Percentiles rank a stretch among this genome's conserved stretches.
phyloP scores from a whole-genome alignment of 2,329 filamentous ascomycete genomes.

The Akanthomyces lecanii region DNA sequence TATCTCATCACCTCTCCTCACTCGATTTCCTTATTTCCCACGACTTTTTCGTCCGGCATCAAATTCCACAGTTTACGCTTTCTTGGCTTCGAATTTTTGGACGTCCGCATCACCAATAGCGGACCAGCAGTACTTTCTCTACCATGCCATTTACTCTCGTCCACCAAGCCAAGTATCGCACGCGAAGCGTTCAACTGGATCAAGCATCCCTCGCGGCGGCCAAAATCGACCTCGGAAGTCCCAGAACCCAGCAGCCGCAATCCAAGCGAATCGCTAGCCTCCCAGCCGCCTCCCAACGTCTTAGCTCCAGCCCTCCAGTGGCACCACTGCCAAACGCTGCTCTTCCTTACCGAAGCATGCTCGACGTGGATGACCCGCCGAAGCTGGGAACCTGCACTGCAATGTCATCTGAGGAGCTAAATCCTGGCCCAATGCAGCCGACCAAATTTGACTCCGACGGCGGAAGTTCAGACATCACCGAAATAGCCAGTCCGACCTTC shows the following conservation, averaged over 20 bases:
- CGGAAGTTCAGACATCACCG: slow-evolving; percentile 7
- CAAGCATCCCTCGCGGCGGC: slow-evolving; percentile 23
- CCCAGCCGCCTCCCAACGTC: slow-evolving; percentile 21
- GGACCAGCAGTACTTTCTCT: slow-evolving; percentile 23
- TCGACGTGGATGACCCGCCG: slow-evolving; percentile 47
- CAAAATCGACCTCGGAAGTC: slow-evolving; percentile 19
- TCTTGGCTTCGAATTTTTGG: slow-evolving; percentile 39
- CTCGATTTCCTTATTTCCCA: neutral
- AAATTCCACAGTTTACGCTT: slow-evolving; percentile 42
- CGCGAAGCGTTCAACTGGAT: slow-evolving; percentile 48
- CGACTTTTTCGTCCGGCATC: slow-evolving; percentile 25
- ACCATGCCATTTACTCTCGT: slow-evolving; percentile 41
- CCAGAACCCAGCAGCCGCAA: slow-evolving; percentile 17
- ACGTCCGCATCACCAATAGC: slow-evolving; percentile 23
- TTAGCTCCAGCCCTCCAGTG: slow-evolving; percentile 10
- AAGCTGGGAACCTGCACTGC: slow-evolving; percentile 40
- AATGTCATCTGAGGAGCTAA: slow-evolving; percentile 46
- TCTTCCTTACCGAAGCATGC: slow-evolving; percentile 48
- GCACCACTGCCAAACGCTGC: slow-evolving; percentile 20
- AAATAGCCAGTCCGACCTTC: slow-evolving; percentile 3
- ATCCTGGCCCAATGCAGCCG: slow-evolving; percentile 24
- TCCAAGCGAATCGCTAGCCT: slow-evolving; percentile 34
- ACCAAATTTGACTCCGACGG: slow-evolving; percentile 23
- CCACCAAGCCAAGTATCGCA: slow-evolving; percentile 41
- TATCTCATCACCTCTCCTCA: neutral